Evolutionary conservation across 2,329 filamentous ascomycete genomes (phyloP), one percentile per base, ranked within the genome.

Genomic region (Lecanicillium sp.): DNA sequence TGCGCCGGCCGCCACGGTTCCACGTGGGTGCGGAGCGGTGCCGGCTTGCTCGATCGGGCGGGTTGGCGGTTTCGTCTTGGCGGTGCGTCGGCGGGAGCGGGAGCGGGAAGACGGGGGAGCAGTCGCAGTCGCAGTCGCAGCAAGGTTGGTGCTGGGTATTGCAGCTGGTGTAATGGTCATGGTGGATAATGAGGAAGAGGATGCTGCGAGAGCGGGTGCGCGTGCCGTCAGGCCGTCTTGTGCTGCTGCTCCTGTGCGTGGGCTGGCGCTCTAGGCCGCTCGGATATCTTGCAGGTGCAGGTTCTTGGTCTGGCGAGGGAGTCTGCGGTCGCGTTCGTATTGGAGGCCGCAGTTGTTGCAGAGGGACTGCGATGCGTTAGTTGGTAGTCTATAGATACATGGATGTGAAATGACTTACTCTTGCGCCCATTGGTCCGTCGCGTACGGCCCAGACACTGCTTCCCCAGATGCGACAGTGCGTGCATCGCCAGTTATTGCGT

Each of bases 271-370:
- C 52, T 58, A 62, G 42, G 49, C 51, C 35, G 49, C 49, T 40
- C 57, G 57, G 37, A 56, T 46, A 39, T 59, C 54, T 40, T 56
- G 47, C 38, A 59, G 41, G 49, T 66, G 57, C 36, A 65, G 50
- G 44, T 65, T 64, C 54, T 61, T 61, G 31, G 56, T 65, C 45
- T 64, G 63, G 17, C 62, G 59, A 8, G 90, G 89, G 1, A 95
- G 71, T 47, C 81, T 81, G 61, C 86, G 83, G 60, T 94, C 86
- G 39, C 87, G 81, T 62, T 96, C 90, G 58, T 85, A 96, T 15
- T 90, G 65, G 50, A 89, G 81, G 41, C 88, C 90, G 58, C 90
- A 97, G 58, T 94, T 96, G 62, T 89, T 85, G 66, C 90, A 97
- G 4, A 97, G 77, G 20, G 86, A 84, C 85, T 89, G 49, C 20